These are phyloP conservation scores for Aschersonia sp. DNA, from an alignment of 2,329 filamentous ascomycete genomes.

Conservation along the genomic window DNA sequence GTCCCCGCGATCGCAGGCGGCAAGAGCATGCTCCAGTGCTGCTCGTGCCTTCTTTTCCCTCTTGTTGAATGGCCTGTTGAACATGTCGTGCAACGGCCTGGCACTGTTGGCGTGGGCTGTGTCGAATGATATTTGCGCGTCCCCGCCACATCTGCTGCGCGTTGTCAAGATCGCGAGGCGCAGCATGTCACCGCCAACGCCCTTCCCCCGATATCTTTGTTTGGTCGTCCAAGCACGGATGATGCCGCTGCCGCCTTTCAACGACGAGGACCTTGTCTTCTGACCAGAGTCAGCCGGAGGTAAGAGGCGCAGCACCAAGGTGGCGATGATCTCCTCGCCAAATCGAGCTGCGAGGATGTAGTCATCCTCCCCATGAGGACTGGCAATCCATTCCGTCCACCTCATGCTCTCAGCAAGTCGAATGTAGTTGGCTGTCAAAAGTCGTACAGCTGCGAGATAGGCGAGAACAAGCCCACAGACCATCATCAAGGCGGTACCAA, in stretches of 20 bases:
- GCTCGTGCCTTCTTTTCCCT: constrained; percentile 37
- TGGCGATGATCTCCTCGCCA: constrained; percentile 53
- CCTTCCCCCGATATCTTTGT: constrained; percentile 51
- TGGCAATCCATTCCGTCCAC: constrained; percentile 42
- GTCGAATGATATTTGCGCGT: constrained; percentile 51
- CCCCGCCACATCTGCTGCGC: constrained; percentile 46
- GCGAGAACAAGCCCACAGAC: constrained; percentile 46
- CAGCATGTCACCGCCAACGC: constrained; percentile 57
- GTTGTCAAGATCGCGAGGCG: constrained; percentile 55
- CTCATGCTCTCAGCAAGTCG: constrained; percentile 45
- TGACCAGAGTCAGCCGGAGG: neutral
- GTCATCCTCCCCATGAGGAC: constrained; percentile 26
- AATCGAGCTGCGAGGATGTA: constrained; percentile 48
- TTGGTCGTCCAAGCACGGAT: constrained; percentile 73
- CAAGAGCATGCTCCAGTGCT: constrained; percentile 21
- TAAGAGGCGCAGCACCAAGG: constrained; percentile 51
- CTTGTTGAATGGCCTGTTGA: constrained; percentile 41
- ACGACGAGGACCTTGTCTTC: constrained; percentile 1
- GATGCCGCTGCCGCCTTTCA: constrained; percentile 41
- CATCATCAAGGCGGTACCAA: constrained; percentile 38
- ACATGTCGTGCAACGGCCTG: constrained; percentile 41
- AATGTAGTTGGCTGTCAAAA: constrained; percentile 46
- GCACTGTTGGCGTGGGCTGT: constrained; percentile 60
- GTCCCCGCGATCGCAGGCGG: constrained; percentile 6
- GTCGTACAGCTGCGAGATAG: constrained; percentile 46